These are phyloP conservation scores for Pseudonectria foliicola DNA, from an alignment of 2,329 filamentous ascomycete genomes.

Conservation along the genomic window DNA sequence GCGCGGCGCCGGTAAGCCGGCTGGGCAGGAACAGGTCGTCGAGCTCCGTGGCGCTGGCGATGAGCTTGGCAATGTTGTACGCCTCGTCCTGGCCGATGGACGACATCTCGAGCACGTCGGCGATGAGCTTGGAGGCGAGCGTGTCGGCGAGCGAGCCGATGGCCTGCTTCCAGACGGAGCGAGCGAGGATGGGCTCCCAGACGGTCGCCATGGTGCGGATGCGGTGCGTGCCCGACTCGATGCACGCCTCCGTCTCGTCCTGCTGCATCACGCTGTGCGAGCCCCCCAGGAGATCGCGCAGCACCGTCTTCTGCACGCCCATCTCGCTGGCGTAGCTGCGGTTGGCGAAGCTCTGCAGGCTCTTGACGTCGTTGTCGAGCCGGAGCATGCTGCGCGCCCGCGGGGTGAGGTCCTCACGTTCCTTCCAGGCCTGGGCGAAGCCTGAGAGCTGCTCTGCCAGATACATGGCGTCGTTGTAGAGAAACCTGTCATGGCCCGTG, in stretches of 20 bases:
- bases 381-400: constrained; percentile 48
- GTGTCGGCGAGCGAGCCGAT: constrained; percentile 53
- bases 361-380: constrained; percentile 53
- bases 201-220: constrained; percentile 46
- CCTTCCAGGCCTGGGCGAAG: constrained; percentile 44
- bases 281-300: constrained; percentile 55
- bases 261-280: constrained; percentile 54
- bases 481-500: constrained; percentile 37
- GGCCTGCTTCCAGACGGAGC: constrained; percentile 57
- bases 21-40: constrained; percentile 53
- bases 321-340: constrained; percentile 57
- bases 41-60: constrained; percentile 48
- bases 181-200: constrained; percentile 52
- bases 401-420: constrained; percentile 42
- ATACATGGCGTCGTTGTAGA: constrained; percentile 63
- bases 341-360: constrained; percentile 52
- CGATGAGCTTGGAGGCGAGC: constrained; percentile 51
- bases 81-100: constrained; percentile 58
- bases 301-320: constrained; percentile 50
- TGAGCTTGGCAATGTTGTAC: constrained; percentile 52
- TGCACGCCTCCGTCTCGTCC: constrained; percentile 43
- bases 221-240: constrained; percentile 46
- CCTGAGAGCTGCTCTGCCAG: constrained; percentile 49
- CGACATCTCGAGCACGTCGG: constrained; percentile 54
- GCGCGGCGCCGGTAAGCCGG: constrained; percentile 21